Base-by-base conservation (phyloP, 805 yeast genomes). In the Candida stauntonica region DNA sequence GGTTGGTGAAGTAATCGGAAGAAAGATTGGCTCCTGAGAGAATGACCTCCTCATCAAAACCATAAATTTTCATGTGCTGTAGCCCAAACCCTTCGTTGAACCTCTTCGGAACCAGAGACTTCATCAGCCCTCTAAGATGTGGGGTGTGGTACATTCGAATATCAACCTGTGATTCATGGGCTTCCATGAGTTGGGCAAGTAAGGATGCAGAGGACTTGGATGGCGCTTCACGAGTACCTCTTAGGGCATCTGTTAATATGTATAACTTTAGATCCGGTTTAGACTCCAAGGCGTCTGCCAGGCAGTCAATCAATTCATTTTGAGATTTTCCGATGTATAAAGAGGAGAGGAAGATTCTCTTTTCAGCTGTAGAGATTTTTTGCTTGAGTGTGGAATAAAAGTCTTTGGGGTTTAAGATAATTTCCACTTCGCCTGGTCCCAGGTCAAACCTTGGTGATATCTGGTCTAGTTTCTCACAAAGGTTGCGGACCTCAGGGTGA, bases 51-150 rank as follows among this genome's bases (percentile, higher is more conserved):
- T 87, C 78, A 59, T 93, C 99, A 53, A 89, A 79, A 2, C 99
- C 99, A 59, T 93, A 93, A 20, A 93, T 72, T 59, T 93, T 93
- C 98, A 93, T 93, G 57, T 93, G 99, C 60, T 93, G 99, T 36
- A 93, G 70, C 0, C 99, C 99, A 50, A 74, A 69, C 4, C 94
- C 89, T 63, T 93, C 99, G 60, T 89, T 88, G 46, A 91, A 69
- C 46, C 99, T 72, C 42, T 74, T 81, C 0, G 99, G 99, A 3
- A 87, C 70, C 31, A 84, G 32, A 7, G 63, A 48, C 54, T 80
- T 79, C 40, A 75, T 72, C 42, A 86, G 54, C 0, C 95, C 95
- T 28, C 72, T 65, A 48, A 86, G 70, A 46, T 81, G 81, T 0
- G 99, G 99, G 0, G 99, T 91, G 51, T 84, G 94, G 61, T 86